Evolutionary conservation across 2,329 filamentous ascomycete genomes (phyloP).

Genomic region (Microcera coccophila): DNA sequence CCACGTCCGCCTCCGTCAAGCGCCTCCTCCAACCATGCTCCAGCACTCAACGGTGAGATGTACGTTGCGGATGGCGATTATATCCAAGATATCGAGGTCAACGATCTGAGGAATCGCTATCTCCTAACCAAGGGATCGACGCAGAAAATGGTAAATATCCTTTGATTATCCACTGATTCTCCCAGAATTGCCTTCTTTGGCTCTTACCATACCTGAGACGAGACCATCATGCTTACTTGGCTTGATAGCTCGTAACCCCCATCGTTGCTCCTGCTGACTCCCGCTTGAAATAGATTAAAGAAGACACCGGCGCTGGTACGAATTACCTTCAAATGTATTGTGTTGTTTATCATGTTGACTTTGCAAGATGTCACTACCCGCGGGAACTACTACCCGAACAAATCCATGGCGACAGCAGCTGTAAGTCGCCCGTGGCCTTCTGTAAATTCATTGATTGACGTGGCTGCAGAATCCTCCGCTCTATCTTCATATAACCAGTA

Average conservation of each 20-base stretch:
- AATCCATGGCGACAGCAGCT: conserved; percentile 89
- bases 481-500: conserved; percentile 94
- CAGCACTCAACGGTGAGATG: conserved; percentile 76
- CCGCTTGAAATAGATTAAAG: conserved; percentile 96
- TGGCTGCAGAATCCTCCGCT: conserved; percentile 74
- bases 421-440: conserved; percentile 52
- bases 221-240: conserved; percentile 67
- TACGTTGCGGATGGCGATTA: conserved; percentile 96
- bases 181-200: conserved; percentile 33
- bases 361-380: conserved; percentile 93
- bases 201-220: conserved; percentile 45
- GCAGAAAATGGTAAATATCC: conserved; percentile 98
- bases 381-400: conserved; percentile 95
- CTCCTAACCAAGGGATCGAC: conserved; percentile 94
- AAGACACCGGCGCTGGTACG: conserved; percentile 99
- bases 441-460: conserved; percentile 1
- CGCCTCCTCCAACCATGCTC: conserved; percentile 34
- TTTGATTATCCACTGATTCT: conserved; percentile 39
- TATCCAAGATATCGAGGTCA: conserved; percentile 98
- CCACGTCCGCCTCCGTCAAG: conserved; percentile 36
- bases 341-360: conserved; percentile 56
- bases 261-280: conserved; percentile 94
- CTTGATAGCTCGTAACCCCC: conserved; percentile 61
- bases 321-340: conserved; percentile 39
- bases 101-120: conserved; percentile 94